phyloP scores from a whole-genome alignment of 108 stramenopile species.

The Nitzschia sp. region DNA sequence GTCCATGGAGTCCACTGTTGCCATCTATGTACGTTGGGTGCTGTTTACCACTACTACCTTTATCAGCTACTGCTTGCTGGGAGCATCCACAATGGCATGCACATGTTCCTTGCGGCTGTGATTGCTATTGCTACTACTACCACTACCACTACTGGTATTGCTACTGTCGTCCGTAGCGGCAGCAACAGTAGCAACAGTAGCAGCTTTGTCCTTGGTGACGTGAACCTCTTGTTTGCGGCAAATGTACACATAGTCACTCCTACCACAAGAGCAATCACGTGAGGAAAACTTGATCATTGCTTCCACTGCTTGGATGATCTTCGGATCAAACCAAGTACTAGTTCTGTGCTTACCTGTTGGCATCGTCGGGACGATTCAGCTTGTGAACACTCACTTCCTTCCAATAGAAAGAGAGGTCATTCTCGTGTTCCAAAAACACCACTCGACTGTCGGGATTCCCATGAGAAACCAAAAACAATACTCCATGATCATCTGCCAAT shows the following conservation, averaged over 20 bases:
- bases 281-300: background rate
- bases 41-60: too few relatives aligned
- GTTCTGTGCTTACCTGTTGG: background rate
- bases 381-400: constrained; percentile 37
- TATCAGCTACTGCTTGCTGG: too few relatives aligned
- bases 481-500: constrained; percentile 57
- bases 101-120: too few relatives aligned
- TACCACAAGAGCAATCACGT: background rate
- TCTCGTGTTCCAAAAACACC: constrained; percentile 68
- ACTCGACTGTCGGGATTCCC: constrained; percentile 74
- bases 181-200: too few relatives aligned
- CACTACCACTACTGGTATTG: too few relatives aligned
- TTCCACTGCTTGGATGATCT: background rate
- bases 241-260: constrained; percentile 31
- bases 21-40: too few relatives aligned
- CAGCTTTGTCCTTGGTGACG: too few relatives aligned
- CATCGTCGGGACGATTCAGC: background rate
- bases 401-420: constrained; percentile 46
- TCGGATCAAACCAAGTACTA: background rate
- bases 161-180: too few relatives aligned
- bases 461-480: constrained; percentile 63
- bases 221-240: constrained; percentile 21
- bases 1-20: too few relatives aligned
- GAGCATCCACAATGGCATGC: too few relatives aligned
- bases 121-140: too few relatives aligned